Conservation (phyloP, 2,329 filamentous ascomycete genomes). For the Coniella lustricola region DNA sequence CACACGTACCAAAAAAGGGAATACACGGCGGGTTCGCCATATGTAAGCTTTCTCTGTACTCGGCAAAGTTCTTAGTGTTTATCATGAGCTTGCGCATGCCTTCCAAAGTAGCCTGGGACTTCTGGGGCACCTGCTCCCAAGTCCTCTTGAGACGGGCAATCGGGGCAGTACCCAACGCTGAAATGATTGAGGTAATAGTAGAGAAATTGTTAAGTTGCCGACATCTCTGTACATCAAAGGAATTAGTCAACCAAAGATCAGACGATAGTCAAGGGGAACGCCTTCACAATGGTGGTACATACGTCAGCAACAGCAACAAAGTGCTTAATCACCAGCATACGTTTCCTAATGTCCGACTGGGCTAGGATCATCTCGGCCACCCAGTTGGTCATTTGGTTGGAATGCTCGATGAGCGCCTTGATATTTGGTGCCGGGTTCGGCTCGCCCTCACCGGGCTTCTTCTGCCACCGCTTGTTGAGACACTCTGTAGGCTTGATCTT, state of each 20-base stretch:
- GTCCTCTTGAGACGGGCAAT: constrained; percentile 91
- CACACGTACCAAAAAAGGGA: constrained; percentile 79
- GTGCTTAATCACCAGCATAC: constrained; percentile 96
- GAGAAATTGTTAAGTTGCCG: constrained; percentile 93
- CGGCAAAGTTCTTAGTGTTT: constrained; percentile 95
- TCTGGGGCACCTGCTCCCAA: constrained; percentile 87
- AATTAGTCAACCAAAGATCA: constrained; percentile 15
- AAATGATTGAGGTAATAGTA: constrained; percentile 94
- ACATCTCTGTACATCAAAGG: constrained; percentile 67
- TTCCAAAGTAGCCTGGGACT: constrained; percentile 73
- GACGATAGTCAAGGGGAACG: not conserved
- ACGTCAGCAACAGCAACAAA: constrained; percentile 96
- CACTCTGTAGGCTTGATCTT: constrained; percentile 96
- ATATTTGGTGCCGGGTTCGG: constrained; percentile 87
- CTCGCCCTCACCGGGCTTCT: constrained; percentile 77
- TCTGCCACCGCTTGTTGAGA: constrained; percentile 98
- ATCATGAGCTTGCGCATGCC: constrained; percentile 92
- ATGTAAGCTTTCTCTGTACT: constrained; percentile 90
- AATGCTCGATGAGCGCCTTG: constrained; percentile 92
- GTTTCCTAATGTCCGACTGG: constrained; percentile 89
- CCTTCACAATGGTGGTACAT: constrained; percentile 33
- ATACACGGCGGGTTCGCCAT: constrained; percentile 94
- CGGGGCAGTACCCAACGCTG: constrained; percentile 85
- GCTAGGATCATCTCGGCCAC: constrained; percentile 98
- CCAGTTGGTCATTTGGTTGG: constrained; percentile 98